Base-by-base conservation (phyloP, 225 moss, liverwort and hornwort genomes). In the Asterella californica region DNA sequence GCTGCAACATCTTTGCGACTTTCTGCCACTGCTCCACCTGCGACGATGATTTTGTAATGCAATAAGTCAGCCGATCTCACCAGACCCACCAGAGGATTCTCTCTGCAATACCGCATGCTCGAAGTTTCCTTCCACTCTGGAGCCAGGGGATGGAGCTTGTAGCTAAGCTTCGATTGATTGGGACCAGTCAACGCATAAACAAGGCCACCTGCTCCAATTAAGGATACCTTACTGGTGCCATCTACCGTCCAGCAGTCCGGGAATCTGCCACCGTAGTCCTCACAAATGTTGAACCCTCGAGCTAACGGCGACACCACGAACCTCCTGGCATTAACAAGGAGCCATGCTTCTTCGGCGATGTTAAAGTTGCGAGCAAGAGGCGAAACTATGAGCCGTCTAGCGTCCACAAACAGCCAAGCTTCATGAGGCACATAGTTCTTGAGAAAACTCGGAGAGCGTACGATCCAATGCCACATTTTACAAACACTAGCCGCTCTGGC, bases 241-340 rank as follows among this genome's bases (percentile, higher is more conserved):
- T 68, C 79, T 33, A 79, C 68, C 10, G 49, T 57, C 34, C 68
- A 22, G 70, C 79, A 79, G 53, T 79, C 79, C 0, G 79, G 79
- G 36, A 79, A 79, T 54, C 66, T 79, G 53, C 79, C 68, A 5
- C 79, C 79, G 50, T 79, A 79, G 55, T 79, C 79, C n/a, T 79
- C 70, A 53, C 52, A 21, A 36, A 79, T 79, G 32, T 68, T 79
- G 69, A 79, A 79, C 21, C 79, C 79, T 6, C 70, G 52, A 29
- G 79, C 68, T 10, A 79, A 70, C 22, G 79, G 79, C 19, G 50
- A 79, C 11, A 79, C 79, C 33, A 79, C 50, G 25, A 79, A 79
- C 52, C 79, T 79, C 55, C 70, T 54, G 30, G 79, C 79, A 55
- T 79, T 79, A 4, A 79, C 79, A 9, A 79, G 70, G 8, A 79